Evolutionary conservation across 2,329 filamentous ascomycete genomes (phyloP).

Genomic region (Hymenoscyphus infarciens): DNA sequence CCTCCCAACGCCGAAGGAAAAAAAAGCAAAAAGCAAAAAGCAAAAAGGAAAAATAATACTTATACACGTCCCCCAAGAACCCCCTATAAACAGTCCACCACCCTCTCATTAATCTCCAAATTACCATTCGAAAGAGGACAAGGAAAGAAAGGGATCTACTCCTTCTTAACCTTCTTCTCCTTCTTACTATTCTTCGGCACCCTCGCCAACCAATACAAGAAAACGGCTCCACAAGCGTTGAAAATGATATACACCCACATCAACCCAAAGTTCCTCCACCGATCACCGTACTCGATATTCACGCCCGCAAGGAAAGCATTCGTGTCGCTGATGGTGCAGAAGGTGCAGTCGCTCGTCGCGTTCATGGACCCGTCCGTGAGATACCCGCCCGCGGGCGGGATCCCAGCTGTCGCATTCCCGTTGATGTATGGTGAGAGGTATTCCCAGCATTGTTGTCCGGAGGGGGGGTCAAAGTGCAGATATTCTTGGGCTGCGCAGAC

Average conservation of each 20-base stretch:
- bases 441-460: conserved; percentile 52
- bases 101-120: not conserved
- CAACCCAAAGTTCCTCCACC: conserved; percentile 68
- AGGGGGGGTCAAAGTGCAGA: conserved; percentile 57
- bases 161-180: conserved; percentile 12
- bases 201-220: conserved; percentile 50
- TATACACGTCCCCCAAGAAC: too few relatives aligned
- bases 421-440: conserved; percentile 56
- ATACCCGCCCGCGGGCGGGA: conserved; percentile 8
- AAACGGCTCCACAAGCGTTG: conserved; percentile 50
- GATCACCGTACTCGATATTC: conserved; percentile 51
- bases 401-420: conserved; percentile 21
- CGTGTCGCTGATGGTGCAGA: conserved; percentile 43
- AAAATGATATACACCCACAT: conserved; percentile 46
- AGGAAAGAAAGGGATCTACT: not conserved
- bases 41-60: too few relatives aligned
- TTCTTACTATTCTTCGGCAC: conserved; percentile 39
- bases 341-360: conserved; percentile 51
- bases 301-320: conserved; percentile 54
- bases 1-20: too few relatives aligned
- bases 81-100: too few relatives aligned
- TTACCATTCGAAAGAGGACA: not conserved
- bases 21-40: too few relatives aligned
- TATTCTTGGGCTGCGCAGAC: conserved; percentile 67
- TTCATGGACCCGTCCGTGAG: conserved; percentile 37